Evolutionary conservation across 1,139 yeast species (phyloP), one percentile per base, ranked within the genome.

Genomic region (Groenewaldozyma auringiensis): DNA sequence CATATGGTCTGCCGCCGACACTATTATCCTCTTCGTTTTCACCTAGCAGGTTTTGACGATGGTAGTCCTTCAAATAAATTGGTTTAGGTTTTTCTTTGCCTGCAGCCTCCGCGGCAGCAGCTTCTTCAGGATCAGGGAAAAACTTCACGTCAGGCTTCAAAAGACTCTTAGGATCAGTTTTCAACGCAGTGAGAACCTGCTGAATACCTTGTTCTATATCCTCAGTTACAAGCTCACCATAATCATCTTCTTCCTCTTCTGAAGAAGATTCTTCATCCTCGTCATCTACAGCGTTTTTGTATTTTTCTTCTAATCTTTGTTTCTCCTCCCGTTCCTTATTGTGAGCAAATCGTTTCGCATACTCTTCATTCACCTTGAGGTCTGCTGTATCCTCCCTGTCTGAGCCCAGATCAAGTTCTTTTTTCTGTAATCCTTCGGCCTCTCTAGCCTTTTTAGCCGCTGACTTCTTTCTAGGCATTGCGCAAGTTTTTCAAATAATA

Each of bases 401-500:
- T 4, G 43, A 46, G 11, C 43, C 50, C 25, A 52, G 37, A 13
- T 45, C 47, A 16, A 45, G 31, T 17, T 40, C 42, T 41, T 45
- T 49, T 25, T 44, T 21, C 20, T 38, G 27, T 21, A 37, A 25
- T 40, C 45, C 16, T 47, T 40, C 14, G 22, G 38, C 38, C n/a
- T 31, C 17, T 41, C 27, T 8, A 39, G 43, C 94, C 64, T 71
- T 83, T 60, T 82, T 84, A 48, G 92, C 74, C 38, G 94, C 92
- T 21, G 94, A 83, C 75, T 86, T 86, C 81, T 86, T 86, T 77
- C 95, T 81, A 40, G 95, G 84, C 95, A 86, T 86, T 21, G 2
- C 32, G 13, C 3, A 3, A 39, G 36, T 21, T 43, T 40, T 34
- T 40, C 21, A 8, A 38, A 22, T 6, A n/a, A 14, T 33, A 27